Evolutionary conservation across 2,329 filamentous ascomycete species (phyloP).

Genomic region (Fusarium tricinctum): DNA sequence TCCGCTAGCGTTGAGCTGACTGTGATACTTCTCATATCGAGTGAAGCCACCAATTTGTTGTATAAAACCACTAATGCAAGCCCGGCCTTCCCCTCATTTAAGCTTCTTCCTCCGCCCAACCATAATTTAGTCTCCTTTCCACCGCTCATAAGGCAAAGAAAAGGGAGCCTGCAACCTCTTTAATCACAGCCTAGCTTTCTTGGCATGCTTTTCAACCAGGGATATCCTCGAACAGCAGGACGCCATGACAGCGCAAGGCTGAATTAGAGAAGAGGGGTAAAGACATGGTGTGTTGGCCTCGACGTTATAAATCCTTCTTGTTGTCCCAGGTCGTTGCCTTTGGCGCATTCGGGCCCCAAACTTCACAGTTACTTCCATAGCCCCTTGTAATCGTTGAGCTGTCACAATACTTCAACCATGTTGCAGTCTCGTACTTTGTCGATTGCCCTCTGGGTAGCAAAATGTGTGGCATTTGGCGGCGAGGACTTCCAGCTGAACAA

Average conservation of each 20-base stretch:
- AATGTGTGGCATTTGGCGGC: neutral
- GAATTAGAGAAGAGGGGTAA: slow-evolving; percentile 17
- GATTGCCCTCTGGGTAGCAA: neutral
- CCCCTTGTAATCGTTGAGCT: neutral
- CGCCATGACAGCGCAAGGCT: slow-evolving; percentile 1
- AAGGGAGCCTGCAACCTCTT: neutral
- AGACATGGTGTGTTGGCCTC: neutral
- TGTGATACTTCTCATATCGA: too few relatives aligned
- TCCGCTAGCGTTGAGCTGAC: too few relatives aligned
- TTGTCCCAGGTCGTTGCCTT: neutral
- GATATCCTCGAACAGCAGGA: neutral
- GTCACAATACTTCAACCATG: neutral
- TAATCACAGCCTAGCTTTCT: neutral
- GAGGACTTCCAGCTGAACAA: neutral
- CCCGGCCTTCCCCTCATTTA: neutral
- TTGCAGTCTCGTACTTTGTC: neutral
- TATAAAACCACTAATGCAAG: too few relatives aligned
- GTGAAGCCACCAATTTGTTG: too few relatives aligned
- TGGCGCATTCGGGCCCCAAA: neutral
- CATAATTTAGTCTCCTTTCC: neutral
- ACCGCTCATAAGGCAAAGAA: neutral
- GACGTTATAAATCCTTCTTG: neutral
- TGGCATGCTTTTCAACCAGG: slow-evolving; percentile 6
- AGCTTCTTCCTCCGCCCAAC: neutral
- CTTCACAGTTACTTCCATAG: accelerated